Evolutionary conservation across 2,329 filamentous ascomycete genomes (phyloP), one percentile per base, ranked within the genome.

Genomic region (Boeremia lycopersici): DNA sequence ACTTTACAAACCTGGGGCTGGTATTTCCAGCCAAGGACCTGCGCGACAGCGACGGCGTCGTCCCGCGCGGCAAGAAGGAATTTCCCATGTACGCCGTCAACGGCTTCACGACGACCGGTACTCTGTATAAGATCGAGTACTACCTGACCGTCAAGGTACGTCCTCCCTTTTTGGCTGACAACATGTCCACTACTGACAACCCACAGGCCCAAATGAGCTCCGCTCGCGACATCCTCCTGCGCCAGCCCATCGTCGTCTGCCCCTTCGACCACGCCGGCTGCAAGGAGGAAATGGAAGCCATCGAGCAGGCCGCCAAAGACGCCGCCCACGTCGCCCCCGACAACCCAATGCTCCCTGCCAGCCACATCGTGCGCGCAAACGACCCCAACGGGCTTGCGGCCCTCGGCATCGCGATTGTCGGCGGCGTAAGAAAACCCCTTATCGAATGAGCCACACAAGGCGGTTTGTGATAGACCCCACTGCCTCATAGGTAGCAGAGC

Each of bases 271-370:
- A 97, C 70, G 91, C 96, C 63, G 90, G 89, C 13, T 99, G 95
- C 78, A 97, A 96, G 75, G 93, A 97, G 72, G 95, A 98, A 78
- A 97, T 99, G 91, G 93, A 96, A 68, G 93, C 93, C 33, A 98
- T 99, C 60, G 93, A 97, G 72, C 91, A 96, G 76, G 90, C 95
- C 0, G 95, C 95, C 38, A 93, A 93, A 75, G 93, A 98, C 65
- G 93, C 95, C 2, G 89, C 90, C 13, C 86, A 90, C 58, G 88
- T 98, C 57, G 91, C 93, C 64, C 89, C 89, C 0, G 91, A 96
- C 58, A 95, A 95, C 66, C 95, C 93, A 0, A 93, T 96, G 88
- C 77, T 97, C n/a, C 93, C 95, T 0, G 88, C 93, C 1, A 87
- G 88, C 59, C 87, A 85, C 7, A 95, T 99, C 59, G 85, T 98